Conservation (phyloP, 1,139 yeast genomes). For the Yamadazyma epiphylla region DNA sequence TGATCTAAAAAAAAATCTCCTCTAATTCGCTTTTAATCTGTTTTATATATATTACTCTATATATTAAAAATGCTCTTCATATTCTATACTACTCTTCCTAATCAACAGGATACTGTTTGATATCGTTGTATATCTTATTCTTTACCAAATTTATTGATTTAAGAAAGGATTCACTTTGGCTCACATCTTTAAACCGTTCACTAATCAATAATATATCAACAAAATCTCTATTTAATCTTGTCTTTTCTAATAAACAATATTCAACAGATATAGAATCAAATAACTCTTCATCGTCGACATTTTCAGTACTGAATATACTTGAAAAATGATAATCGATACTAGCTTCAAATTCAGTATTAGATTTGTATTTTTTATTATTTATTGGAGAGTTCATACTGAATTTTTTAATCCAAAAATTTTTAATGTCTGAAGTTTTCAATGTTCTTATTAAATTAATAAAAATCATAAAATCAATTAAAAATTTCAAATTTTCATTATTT, state of each 20-base stretch:
- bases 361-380: slow-evolving; percentile 1
- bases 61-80: background rate
- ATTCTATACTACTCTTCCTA: background rate
- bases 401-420: slow-evolving; percentile 21
- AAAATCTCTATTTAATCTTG: slow-evolving; percentile 8
- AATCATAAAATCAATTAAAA: slow-evolving; percentile 23
- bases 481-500: slow-evolving; percentile 25
- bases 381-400: slow-evolving; percentile 3
- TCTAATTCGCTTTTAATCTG: too few relatives aligned
- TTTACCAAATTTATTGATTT: slow-evolving; percentile 11
- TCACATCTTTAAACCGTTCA: slow-evolving; percentile 3
- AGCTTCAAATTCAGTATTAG: slow-evolving; percentile 6
- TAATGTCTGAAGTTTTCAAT: slow-evolving; percentile 16
- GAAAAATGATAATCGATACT: slow-evolving; percentile 17
- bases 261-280: slow-evolving; percentile 11
- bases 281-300: slow-evolving; percentile 10
- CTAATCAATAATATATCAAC: slow-evolving; percentile 6
- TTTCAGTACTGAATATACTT: slow-evolving; percentile 15
- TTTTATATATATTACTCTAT: too few relatives aligned
- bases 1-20: too few relatives aligned
- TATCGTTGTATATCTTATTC: slow-evolving; percentile 10
- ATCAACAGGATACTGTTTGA: too few relatives aligned
- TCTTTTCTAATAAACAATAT: slow-evolving; percentile 10
- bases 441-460: slow-evolving; percentile 19
- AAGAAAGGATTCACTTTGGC: slow-evolving; percentile 6